Conservation (phyloP, 495 filamentous ascomycete genomes). For the Penicillium atrosanguineum region DNA sequence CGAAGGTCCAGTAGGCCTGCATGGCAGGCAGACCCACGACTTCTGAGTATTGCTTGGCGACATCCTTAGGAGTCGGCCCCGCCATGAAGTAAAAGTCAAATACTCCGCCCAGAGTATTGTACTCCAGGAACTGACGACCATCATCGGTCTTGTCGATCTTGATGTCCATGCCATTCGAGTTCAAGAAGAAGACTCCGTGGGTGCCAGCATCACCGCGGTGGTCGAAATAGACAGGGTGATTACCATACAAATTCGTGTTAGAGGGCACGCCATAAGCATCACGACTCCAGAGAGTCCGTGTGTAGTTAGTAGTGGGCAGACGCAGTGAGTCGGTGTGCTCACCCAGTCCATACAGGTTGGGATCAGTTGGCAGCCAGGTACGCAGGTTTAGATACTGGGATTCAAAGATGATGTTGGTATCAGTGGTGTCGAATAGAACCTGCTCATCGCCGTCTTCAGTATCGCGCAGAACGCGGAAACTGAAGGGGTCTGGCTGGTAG, state of each 20-base stretch:
- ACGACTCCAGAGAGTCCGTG: conserved; percentile 76
- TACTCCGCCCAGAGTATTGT: conserved; percentile 78
- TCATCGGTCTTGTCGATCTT: conserved; percentile 65
- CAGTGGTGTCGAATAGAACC: conserved; percentile 77
- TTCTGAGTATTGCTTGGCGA: conserved; percentile 70
- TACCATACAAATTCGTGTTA: conserved; percentile 77
- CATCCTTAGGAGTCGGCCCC: conserved; percentile 69
- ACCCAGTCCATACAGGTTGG: conserved; percentile 76
- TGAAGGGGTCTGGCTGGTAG: conserved; percentile 67
- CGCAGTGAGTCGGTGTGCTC: conserved; percentile 75
- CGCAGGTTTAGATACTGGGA: conserved; percentile 71
- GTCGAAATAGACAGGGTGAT: conserved; percentile 83
- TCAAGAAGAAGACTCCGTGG: conserved; percentile 81
- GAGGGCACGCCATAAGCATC: conserved; percentile 66
- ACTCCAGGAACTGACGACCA: conserved; percentile 74
- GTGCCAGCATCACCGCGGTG: conserved; percentile 64
- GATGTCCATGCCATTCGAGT: conserved; percentile 86
- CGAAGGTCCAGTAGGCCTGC: conserved; percentile 85
- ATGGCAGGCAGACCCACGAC: conserved; percentile 68
- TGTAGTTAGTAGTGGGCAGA: conserved; percentile 71
- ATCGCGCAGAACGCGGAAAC: conserved; percentile 60
- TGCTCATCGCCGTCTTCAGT: conserved; percentile 45
- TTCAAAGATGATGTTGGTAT: conserved; percentile 70
- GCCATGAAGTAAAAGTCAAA: conserved; percentile 83
- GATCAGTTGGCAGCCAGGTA: conserved; percentile 63